Percentiles rank a stretch among this genome's conserved stretches.
Conservation (phyloP, 768 basidiomycete genomes). For the Termitomyces sp. region DNA sequence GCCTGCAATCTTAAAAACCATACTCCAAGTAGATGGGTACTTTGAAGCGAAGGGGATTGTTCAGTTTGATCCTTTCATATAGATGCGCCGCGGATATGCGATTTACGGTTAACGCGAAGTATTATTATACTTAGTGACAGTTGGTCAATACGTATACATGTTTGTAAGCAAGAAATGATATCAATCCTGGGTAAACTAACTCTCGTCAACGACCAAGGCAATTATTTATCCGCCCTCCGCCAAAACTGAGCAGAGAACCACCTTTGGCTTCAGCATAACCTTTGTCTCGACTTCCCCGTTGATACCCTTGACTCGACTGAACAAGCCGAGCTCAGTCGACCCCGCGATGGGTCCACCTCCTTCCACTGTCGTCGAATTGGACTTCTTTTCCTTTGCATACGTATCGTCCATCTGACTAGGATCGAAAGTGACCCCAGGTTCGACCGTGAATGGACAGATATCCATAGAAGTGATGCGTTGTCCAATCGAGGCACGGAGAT, state of each 20-base stretch:
- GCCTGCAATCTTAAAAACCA: slow-evolving; percentile 50
- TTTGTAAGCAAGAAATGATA: neutral
- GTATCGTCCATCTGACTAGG: slow-evolving; percentile 12
- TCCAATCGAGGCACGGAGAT: slow-evolving; percentile 10
- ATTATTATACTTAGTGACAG: neutral
- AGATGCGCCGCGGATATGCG: neutral
- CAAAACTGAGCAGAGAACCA: slow-evolving; percentile 13
- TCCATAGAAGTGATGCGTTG: slow-evolving; percentile 12
- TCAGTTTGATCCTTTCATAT: neutral
- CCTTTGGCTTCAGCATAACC: slow-evolving; percentile 16
- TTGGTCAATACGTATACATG: neutral
- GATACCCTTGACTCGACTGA: neutral
- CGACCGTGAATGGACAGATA: neutral
- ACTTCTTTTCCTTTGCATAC: slow-evolving; percentile 8
- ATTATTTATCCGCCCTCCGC: neutral
- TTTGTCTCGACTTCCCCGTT: neutral
- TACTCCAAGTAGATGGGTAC: slow-evolving; percentile 14
- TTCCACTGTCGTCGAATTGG: neutral
- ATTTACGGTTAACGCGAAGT: too few species aligned
- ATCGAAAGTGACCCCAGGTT: slow-evolving; percentile 1
- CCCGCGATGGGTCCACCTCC: slow-evolving; percentile 10
- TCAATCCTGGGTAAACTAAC: neutral
- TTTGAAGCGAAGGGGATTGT: neutral
- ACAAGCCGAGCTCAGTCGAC: slow-evolving; percentile 17
- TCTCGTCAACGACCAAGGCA: neutral